Base-by-base conservation (phyloP, 2,329 filamentous ascomycete species). In the Calonectria henricotiae region DNA sequence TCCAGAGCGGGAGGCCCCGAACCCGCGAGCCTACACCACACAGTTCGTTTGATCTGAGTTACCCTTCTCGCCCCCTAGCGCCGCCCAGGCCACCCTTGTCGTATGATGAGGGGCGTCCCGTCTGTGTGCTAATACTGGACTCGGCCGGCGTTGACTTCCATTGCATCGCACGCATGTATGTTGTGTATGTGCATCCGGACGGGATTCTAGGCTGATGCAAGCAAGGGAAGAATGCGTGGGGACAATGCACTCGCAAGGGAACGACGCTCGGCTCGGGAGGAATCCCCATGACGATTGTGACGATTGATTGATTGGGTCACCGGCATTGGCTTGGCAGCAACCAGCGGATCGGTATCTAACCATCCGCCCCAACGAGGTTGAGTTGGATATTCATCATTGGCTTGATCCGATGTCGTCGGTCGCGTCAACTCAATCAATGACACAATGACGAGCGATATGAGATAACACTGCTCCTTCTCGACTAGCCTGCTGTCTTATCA, bases 401-500 rank as follows among this genome's bases (percentile, higher is more conserved):
- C 51, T 2, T 41, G 51, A 8, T 60, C 41, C 61, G 66, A 55
- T 47, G 66, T 51, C 37, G 60, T 55, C 60, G 49, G 25, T 20
- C 39, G 30, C 35, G 54, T 61, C 61, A 49, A 41, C 35, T 54
- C 46, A 65, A 68, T 61, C 46, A 60, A 68, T 61, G 35, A 55
- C 27, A 62, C 55, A 67, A 47, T 51, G 32, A 32, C 55, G 43
- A 51, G 15, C 35, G 35, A 47, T 44, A 67, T 55, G 51, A 55
- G 51, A 63, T 35, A 43, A 60, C 39, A 9, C 25, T 20, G 9
- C 44, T 25, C 32, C 54, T 55, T 41, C 27, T 17, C 15, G 39
- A 30, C 27, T 30, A 30, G 51, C 47, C 44, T 39, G 35, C 25
- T 35, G 51, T 43, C 74, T 75, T 76, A 75, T 76, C 74, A 73